Evolutionary conservation across 2,329 filamentous ascomycete genomes (phyloP), one percentile per base, ranked within the genome.

Genomic region (Xylaria sp.): DNA sequence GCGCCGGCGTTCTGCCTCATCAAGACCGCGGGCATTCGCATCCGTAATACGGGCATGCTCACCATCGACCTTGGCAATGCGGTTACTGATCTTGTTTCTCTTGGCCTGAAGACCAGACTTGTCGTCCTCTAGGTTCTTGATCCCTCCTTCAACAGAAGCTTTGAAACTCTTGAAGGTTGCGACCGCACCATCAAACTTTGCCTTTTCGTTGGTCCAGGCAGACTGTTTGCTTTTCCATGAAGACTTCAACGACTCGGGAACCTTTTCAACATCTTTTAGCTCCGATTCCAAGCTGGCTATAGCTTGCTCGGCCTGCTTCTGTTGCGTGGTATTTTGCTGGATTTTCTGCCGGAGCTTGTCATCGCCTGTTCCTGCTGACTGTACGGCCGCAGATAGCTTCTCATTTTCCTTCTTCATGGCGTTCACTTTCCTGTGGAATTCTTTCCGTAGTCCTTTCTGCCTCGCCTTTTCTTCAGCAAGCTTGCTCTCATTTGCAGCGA

Each of bases 261-360:
- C 80, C 15, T 81, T 81, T 60, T 88, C 87, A 52, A 90, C 80
- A 27, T 84, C 82, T 69, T 87, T 87, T n/a, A 91, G 83, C 62
- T 92, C 82, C 9, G 76, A 72, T 54, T 80, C 79, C 23, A 90
- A 77, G 47, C 81, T 79, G 43, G 79, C 76, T 29, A 83, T 81
- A 31, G 88, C 87, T 25, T 80, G 80, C 54, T 85, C 83, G 2
- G 83, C 83, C 71, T 86, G 90, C 59, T 87, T 86, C 75, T 90
- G 89, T 73, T 90, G 89, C 58, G 90, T 90, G 58, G 85, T 87
- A 72, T 91, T 88, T 74, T 93, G 91, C 64, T 88, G 84, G 46
- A 91, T 86, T 74, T 92, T 90, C 72, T 92, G 89, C 67, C 86
- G 84, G 69, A 89, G 84, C 72, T 90, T 89, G 71, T 93, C 91